Evolutionary conservation across 2,329 filamentous ascomycete species (phyloP).

Genomic region (Gyromitra esculenta): DNA sequence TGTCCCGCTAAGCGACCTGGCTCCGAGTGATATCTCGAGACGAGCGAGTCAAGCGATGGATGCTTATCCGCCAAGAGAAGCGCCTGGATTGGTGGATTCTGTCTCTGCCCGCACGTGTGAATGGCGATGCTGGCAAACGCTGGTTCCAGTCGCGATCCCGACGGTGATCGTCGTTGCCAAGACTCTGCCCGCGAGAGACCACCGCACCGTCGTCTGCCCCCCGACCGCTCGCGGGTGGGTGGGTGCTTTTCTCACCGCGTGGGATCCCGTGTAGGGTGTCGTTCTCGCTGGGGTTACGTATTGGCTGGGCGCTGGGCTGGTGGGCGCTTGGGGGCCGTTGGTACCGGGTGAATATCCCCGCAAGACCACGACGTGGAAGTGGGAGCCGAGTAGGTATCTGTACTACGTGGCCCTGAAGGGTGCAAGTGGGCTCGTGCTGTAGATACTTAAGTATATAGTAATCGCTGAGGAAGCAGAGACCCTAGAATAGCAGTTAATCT

Average conservation of each 20-base stretch:
- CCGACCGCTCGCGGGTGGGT: background rate
- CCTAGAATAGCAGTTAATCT: no score
- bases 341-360: no score
- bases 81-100: background rate
- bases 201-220: no score
- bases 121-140: background rate
- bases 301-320: no score
- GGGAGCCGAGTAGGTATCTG: no score
- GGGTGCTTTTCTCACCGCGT: background rate
- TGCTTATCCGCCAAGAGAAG: background rate
- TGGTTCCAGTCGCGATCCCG: background rate
- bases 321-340: no score
- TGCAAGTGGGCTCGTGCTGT: no score
- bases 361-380: no score
- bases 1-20: background rate
- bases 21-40: slow-evolving; percentile 30
- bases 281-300: no score
- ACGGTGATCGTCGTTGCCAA: slow-evolving; percentile 1
- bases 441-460: no score
- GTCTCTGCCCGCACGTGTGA: background rate
- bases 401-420: no score
- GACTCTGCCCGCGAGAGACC: background rate
- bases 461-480: no score
- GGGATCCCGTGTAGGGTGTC: background rate
- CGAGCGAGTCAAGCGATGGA: background rate